A percentile compares a stretch with the other conserved stretches of the same genome.
Conservation (phyloP, 2,329 filamentous ascomycete genomes). For the Claviceps citrina region DNA sequence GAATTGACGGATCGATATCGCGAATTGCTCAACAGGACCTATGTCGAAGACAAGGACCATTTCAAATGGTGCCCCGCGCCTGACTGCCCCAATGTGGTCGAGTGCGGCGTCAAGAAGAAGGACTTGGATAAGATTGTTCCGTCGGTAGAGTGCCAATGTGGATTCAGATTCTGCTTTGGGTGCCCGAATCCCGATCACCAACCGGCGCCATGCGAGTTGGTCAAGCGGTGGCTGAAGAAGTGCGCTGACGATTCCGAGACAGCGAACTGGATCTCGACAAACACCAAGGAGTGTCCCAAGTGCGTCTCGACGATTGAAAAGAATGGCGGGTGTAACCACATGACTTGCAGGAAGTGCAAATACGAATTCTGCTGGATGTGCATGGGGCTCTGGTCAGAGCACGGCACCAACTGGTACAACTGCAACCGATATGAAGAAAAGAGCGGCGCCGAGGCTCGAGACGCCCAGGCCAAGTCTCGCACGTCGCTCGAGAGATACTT, state of each 20-base stretch:
- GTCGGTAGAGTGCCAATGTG: constrained; percentile 73
- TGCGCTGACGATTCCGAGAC: constrained; percentile 97
- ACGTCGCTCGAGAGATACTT: constrained; percentile 90
- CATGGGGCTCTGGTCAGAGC: constrained; percentile 97
- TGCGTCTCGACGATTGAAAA: constrained; percentile 97
- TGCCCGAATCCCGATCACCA: constrained; percentile 84
- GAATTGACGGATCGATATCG: constrained; percentile 54
- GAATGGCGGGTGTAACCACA: constrained; percentile 95
- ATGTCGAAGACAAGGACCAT: constrained; percentile 90
- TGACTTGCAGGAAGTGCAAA: constrained; percentile 92
- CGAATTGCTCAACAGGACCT: constrained; percentile 77
- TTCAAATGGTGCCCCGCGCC: constrained; percentile 97
- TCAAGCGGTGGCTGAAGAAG: constrained; percentile 95
- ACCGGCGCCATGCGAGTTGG: constrained; percentile 76
- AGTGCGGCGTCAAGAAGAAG: constrained; percentile 76
- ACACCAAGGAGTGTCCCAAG: constrained; percentile 94
- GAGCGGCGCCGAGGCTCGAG: constrained; percentile 76
- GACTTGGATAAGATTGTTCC: constrained; percentile 76
- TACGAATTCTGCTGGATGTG: constrained; percentile 99
- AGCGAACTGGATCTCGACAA: constrained; percentile 97
- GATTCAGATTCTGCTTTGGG: constrained; percentile 86
- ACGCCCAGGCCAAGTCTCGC: constrained; percentile 80
- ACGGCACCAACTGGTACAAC: constrained; percentile 98
- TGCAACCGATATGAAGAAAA: constrained; percentile 97
- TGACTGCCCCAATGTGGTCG: constrained; percentile 87